Evolutionary conservation across 805 yeast genomes (phyloP), one percentile per base, ranked within the genome.

Genomic region (Saccharomyces eubayanus): DNA sequence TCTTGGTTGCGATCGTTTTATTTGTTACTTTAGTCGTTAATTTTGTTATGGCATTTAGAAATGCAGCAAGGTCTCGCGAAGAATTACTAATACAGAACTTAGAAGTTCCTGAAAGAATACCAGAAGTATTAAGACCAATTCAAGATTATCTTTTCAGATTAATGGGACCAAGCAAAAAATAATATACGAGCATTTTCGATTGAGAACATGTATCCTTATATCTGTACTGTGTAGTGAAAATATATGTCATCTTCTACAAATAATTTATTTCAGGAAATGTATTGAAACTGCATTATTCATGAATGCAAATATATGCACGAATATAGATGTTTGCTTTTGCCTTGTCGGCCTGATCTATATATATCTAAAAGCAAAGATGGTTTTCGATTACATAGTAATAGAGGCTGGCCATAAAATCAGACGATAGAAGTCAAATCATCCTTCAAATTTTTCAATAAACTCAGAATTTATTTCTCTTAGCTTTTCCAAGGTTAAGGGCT

Each of bases 1-100:
- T 94, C 51, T 74, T 91, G 14, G 78, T 94, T 46, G 88, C 94
- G 4, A 56, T 75, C 28, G 90, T 88, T 11, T 78, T 92, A 55
- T 70, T 86, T 6, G 61, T 79, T 48, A 85, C 92, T 3, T 75
- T 92, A 61, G 64, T 78, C 9, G 67, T 89, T 58, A 91, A 91
- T 70, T 92, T 90, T 62, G 74, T 78, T 30, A 81, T 83, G 52
- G 89, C 94, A 12, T 75, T 83, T 67, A 77, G 68, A 60, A 71
- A 71, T 41, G 72, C 75, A 11, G 70, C 69, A n/a, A 41, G 6
- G 24, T 49, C 14, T 21, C 51, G 31, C 21, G 20, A 29, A 45
- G 27, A 28, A 20, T 24, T 11, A 46, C 46, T 29, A 46, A 20
- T 16, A 28, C 16, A 20, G 16, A 46, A 10, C n/a, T 48, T 24